Evolutionary conservation across 352 stramenopile species (phyloP).

Genomic region (Globisporangium paddicum): DNA sequence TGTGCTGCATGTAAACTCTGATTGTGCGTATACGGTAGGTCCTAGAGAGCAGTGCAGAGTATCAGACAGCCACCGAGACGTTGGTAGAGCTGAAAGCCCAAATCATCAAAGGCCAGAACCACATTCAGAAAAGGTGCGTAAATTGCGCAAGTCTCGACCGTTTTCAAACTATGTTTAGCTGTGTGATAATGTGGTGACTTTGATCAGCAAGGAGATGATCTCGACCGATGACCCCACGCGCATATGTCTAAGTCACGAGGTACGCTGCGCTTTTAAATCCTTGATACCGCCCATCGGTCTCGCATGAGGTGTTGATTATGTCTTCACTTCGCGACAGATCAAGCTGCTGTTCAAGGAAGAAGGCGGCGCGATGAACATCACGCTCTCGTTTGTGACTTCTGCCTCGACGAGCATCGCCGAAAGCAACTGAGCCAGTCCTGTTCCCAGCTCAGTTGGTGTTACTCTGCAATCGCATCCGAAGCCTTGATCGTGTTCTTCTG

Average conservation of each 20-base stretch:
- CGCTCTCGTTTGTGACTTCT: background rate
- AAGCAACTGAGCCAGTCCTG: background rate
- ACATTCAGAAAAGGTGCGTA: constrained; percentile 3
- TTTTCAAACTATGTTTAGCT: background rate
- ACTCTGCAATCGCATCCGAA: background rate
- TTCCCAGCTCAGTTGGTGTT: background rate
- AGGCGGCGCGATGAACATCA: constrained; percentile 12
- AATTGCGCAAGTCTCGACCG: background rate
- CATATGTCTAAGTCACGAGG: constrained; percentile 4
- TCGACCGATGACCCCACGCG: constrained; percentile 5
- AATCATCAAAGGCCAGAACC: background rate
- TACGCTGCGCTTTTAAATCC: background rate
- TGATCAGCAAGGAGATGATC: constrained; percentile 4
- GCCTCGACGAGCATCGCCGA: background rate
- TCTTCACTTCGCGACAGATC: constrained; percentile 8
- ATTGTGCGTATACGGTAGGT: too few relatives aligned
- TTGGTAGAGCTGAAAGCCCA: background rate
- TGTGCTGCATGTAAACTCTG: background rate
- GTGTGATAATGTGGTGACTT: background rate
- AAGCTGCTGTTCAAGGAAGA: constrained; percentile 32
- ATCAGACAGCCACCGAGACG: background rate
- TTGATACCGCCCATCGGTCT: background rate
- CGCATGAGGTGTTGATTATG: background rate
- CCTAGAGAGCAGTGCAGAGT: background rate
- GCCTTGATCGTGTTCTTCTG: background rate